Evolutionary conservation across 2,329 filamentous ascomycete species (phyloP).

Genomic region (Aspergillus costaricaensis): DNA sequence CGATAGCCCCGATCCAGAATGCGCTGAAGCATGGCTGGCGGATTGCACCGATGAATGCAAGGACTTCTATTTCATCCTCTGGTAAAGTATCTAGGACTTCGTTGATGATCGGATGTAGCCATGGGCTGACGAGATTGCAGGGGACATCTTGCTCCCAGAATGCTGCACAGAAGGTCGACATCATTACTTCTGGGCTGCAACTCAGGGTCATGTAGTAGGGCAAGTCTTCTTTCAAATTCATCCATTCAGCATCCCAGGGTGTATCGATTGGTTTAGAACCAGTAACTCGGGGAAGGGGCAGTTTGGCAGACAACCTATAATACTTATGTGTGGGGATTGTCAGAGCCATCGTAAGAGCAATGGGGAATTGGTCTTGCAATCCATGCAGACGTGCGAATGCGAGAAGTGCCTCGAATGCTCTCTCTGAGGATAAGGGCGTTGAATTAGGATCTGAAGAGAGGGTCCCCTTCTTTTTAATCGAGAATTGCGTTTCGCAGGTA

Average conservation of each 20-base stretch:
- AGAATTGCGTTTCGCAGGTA: not conserved
- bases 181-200: constrained; percentile 17
- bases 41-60: constrained; percentile 16
- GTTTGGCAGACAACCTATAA: constrained; percentile 10
- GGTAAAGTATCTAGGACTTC: constrained; percentile 3
- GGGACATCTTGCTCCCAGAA: constrained; percentile 21
- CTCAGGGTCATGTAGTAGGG: constrained; percentile 23
- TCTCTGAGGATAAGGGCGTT: constrained; percentile 8
- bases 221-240: constrained; percentile 10
- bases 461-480: not conserved
- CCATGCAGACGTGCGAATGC: constrained; percentile 15
- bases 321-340: constrained; percentile 15
- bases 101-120: constrained; percentile 21
- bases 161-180: constrained; percentile 16
- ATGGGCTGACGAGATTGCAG: constrained; percentile 22
- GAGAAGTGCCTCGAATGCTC: constrained; percentile 15
- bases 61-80: constrained; percentile 4
- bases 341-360: constrained; percentile 19
- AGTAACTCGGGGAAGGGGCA: constrained; percentile 9
- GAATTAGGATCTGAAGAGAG: too few species aligned
- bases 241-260: not conserved
- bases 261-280: accelerated
- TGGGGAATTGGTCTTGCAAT: constrained; percentile 17
- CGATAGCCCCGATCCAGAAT: constrained; percentile 17
- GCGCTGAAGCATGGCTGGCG: constrained; percentile 16